A percentile compares a stretch with the other conserved stretches of the same genome.
Conservation (phyloP, 2,329 filamentous ascomycete genomes). For the Didymella sp. region DNA sequence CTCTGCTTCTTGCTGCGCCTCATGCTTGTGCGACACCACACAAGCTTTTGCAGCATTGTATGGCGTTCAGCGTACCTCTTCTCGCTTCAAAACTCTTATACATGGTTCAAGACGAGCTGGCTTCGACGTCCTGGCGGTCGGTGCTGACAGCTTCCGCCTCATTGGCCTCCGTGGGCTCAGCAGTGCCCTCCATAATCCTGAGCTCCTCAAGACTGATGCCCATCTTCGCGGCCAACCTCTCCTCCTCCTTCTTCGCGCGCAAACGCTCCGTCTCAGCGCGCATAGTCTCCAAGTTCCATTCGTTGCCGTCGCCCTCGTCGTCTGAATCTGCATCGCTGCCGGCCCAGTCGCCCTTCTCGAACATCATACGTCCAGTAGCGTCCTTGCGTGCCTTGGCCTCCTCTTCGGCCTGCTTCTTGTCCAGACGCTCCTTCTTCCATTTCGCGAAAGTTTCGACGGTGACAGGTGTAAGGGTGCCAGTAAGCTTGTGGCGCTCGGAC, state of each 20-base stretch:
- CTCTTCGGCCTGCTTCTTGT: conserved; percentile 95
- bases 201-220: conserved; percentile 30
- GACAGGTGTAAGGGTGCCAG: conserved; percentile 88
- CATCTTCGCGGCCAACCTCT: conserved; percentile 57
- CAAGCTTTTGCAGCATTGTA: conserved; percentile 48
- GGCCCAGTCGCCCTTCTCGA: conserved; percentile 95
- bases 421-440: conserved; percentile 93
- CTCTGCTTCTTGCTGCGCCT: neutral
- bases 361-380: conserved; percentile 90
- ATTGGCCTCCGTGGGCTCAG: conserved; percentile 15
- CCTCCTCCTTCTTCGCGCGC: conserved; percentile 77
- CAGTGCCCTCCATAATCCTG: conserved; percentile 18
- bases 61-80: conserved; percentile 17
- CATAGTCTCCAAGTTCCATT: conserved; percentile 83
- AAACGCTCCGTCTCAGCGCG: conserved; percentile 83
- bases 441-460: conserved; percentile 91
- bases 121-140: conserved; percentile 8
- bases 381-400: conserved; percentile 91
- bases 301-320: conserved; percentile 67
- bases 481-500: conserved; percentile 93
- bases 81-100: neutral
- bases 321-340: conserved; percentile 65
- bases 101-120: conserved; percentile 13
- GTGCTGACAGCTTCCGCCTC: conserved; percentile 9
- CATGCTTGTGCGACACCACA: neutral